Conservation (phyloP, 768 basidiomycete genomes). For the Lentinula raphanica region DNA sequence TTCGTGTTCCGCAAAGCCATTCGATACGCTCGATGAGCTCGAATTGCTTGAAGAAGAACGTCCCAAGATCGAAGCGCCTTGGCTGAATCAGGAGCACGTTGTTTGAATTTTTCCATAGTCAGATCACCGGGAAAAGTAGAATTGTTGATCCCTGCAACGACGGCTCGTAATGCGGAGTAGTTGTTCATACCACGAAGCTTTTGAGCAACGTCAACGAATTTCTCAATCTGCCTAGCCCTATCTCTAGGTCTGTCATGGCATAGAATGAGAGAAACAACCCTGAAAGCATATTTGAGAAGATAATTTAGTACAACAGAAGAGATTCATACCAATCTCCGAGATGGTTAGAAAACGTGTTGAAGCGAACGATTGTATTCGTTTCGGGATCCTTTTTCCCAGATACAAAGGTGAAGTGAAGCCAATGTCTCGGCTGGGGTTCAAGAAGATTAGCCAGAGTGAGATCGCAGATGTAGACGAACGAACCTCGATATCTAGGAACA, state of each 20-base stretch:
- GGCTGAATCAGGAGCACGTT: constrained; percentile 58
- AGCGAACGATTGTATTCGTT: constrained; percentile 65
- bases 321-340: constrained; percentile 70
- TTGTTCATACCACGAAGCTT: constrained; percentile 82
- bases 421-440: constrained; percentile 69
- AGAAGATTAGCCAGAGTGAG: constrained; percentile 2
- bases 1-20: constrained; percentile 82
- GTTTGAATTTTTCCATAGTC: constrained; percentile 70
- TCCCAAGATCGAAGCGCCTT: constrained; percentile 83
- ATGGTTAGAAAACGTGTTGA: constrained; percentile 76
- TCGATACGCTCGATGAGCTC: constrained; percentile 88
- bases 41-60: constrained; percentile 72
- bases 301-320: background rate
- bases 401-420: constrained; percentile 74
- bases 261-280: constrained; percentile 88
- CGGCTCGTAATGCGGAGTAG: constrained; percentile 87
- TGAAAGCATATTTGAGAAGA: constrained; percentile 23
- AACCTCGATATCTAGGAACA: constrained; percentile 78
- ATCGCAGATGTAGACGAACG: constrained; percentile 15
- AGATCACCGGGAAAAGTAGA: constrained; percentile 74
- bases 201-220: constrained; percentile 80
- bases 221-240: constrained; percentile 81
- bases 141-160: constrained; percentile 90
- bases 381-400: constrained; percentile 61
- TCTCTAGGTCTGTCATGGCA: constrained; percentile 74